Evolutionary conservation across 2,329 filamentous ascomycete species (phyloP).

Genomic region (Paecilomyces formosus): DNA sequence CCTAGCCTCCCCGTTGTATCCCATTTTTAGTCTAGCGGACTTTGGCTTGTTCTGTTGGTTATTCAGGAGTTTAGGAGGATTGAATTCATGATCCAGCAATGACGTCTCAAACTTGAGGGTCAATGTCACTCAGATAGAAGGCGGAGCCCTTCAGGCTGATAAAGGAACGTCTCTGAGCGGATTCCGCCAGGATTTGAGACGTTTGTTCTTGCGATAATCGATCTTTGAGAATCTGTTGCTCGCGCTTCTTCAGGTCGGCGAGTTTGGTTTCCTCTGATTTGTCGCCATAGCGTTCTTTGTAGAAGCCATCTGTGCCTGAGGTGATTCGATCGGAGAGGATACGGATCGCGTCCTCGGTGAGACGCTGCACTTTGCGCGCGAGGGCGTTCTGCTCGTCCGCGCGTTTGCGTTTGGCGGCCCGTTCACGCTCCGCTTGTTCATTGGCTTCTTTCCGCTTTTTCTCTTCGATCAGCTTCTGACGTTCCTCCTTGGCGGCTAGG

Average conservation of each 20-base stretch:
- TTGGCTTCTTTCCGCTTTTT: conserved; percentile 32
- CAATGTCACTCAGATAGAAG: conserved; percentile 24
- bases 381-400: conserved; percentile 18
- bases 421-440: conserved; percentile 19
- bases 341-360: conserved; percentile 23
- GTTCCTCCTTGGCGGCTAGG: conserved; percentile 40
- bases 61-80: neutral
- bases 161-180: conserved; percentile 11
- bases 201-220: conserved; percentile 12
- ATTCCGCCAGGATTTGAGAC: conserved; percentile 18
- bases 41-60: neutral
- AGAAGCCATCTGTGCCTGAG: conserved; percentile 25
- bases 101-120: conserved; percentile 7
- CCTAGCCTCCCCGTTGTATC: neutral
- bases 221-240: conserved; percentile 14
- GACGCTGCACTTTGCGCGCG: conserved; percentile 14
- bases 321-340: conserved; percentile 21
- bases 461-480: conserved; percentile 28
- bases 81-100: neutral
- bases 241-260: conserved; percentile 17
- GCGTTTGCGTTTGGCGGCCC: conserved; percentile 22
- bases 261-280: conserved; percentile 16
- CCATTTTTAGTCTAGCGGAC: neutral
- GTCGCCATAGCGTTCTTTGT: conserved; percentile 20
- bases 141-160: conserved; percentile 24